Conservation (phyloP, 768 basidiomycete species). For the Cystobasidiopsis lactophilus region DNA sequence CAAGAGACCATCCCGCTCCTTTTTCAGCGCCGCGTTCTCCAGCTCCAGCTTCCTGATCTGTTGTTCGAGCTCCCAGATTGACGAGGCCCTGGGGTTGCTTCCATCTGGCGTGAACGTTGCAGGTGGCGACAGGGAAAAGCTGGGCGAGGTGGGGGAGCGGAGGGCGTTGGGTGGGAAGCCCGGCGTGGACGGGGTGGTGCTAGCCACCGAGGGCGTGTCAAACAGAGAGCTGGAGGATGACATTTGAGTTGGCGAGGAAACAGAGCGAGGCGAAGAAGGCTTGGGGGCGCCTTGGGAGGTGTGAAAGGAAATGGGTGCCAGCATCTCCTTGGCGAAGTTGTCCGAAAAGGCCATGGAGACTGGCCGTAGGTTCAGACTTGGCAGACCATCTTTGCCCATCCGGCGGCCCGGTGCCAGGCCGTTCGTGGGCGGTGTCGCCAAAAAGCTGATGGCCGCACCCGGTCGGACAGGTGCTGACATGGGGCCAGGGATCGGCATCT, state of each 20-base stretch:
- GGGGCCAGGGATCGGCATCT: no score
- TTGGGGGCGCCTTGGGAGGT: background rate
- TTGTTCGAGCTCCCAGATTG: background rate
- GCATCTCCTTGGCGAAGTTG: background rate
- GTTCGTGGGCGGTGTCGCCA: background rate
- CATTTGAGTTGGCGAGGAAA: background rate
- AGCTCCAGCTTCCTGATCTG: background rate
- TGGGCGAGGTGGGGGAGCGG: background rate
- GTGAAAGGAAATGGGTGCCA: background rate
- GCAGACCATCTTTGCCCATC: background rate
- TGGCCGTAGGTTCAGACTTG: background rate
- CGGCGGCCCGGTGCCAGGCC: background rate
- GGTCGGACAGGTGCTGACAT: no score
- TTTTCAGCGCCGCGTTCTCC: background rate
- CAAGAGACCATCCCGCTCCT: background rate
- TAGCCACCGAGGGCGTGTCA: background rate
- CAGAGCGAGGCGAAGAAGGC: background rate
- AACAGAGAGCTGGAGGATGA: background rate
- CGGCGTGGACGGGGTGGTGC: background rate
- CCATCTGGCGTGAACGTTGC: no score
- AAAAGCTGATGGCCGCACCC: background rate
- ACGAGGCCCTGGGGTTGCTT: no score
- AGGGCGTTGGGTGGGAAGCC: background rate
- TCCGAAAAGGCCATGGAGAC: slow-evolving; percentile 1
- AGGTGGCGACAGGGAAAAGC: background rate